Conservation (phyloP, 2,329 filamentous ascomycete species). For the Annulohypoxylon truncatum region DNA sequence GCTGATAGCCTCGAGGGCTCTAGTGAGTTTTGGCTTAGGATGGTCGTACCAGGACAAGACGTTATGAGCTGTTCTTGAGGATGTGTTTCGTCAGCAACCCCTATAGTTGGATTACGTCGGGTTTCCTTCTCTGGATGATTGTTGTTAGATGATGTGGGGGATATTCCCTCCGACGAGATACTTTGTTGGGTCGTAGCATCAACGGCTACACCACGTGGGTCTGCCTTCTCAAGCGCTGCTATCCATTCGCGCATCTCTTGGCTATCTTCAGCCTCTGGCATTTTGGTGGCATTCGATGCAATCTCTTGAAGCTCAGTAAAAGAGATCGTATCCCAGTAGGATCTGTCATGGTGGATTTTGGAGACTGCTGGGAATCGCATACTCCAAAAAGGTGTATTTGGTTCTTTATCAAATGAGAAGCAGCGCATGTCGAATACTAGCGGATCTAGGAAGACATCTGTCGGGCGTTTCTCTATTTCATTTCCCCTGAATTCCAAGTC, state of each 20-base stretch:
- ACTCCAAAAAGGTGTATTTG: constrained; percentile 76
- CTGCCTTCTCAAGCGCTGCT: constrained; percentile 66
- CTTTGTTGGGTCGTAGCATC: constrained; percentile 60
- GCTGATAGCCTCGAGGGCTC: constrained; percentile 27
- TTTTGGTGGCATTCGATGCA: constrained; percentile 67
- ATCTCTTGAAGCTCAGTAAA: constrained; percentile 77
- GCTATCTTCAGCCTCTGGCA: constrained; percentile 63
- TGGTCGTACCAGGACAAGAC: neutral
- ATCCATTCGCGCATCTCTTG: constrained; percentile 73
- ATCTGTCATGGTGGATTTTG: constrained; percentile 82
- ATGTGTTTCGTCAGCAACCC: neutral
- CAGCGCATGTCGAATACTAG: constrained; percentile 84
- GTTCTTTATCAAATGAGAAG: constrained; percentile 79
- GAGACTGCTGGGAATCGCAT: constrained; percentile 80
- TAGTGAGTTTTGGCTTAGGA: neutral
- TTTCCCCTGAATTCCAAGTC: constrained; percentile 61
- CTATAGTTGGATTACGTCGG: neutral
- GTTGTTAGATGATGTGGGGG: constrained; percentile 36
- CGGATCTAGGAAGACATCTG: constrained; percentile 73
- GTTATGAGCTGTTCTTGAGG: neutral
- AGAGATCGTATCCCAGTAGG: constrained; percentile 73
- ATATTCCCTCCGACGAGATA: constrained; percentile 51
- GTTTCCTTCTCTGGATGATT: neutral
- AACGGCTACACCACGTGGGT: constrained; percentile 57
- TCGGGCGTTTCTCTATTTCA: constrained; percentile 56